Evolutionary conservation across 331 rosid genomes (phyloP).

Genomic region (Quercus lobata): DNA sequence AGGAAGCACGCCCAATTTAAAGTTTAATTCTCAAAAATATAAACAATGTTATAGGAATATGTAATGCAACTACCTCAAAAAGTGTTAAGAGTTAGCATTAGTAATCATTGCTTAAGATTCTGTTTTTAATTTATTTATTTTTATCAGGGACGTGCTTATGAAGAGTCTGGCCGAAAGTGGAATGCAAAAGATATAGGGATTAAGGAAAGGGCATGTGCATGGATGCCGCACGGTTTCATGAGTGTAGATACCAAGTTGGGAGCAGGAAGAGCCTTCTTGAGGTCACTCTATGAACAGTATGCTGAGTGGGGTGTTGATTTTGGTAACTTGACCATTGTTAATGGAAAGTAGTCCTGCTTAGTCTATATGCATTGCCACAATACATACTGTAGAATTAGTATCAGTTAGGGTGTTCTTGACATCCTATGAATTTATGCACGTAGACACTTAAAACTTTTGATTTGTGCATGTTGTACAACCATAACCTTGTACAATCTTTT

Average conservation of each 20-base stretch:
- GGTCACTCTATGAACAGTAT: conserved; percentile 83
- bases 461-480: background rate
- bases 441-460: background rate
- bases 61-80: background rate
- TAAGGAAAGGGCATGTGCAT: too few relatives aligned
- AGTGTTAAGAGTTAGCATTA: background rate
- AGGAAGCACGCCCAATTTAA: too few relatives aligned
- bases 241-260: too few relatives aligned
- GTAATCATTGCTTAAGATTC: background rate
- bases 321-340: conserved; percentile 33
- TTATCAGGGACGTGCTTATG: conserved; percentile 59
- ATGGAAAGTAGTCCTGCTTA: conserved; percentile 7
- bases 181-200: conserved; percentile 73
- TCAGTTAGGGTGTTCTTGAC: background rate
- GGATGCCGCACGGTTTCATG: too few relatives aligned
- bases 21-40: background rate
- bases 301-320: conserved; percentile 92
- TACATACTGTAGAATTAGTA: conserved; percentile 1
- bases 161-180: conserved; percentile 75
- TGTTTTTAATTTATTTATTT: background rate
- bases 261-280: conserved; percentile 65
- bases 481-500: background rate
- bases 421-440: background rate
- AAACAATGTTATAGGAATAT: background rate
- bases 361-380: background rate